phyloP scores from a whole-genome alignment of 2,329 filamentous ascomycete genomes.

The Setomelanomma holmii region DNA sequence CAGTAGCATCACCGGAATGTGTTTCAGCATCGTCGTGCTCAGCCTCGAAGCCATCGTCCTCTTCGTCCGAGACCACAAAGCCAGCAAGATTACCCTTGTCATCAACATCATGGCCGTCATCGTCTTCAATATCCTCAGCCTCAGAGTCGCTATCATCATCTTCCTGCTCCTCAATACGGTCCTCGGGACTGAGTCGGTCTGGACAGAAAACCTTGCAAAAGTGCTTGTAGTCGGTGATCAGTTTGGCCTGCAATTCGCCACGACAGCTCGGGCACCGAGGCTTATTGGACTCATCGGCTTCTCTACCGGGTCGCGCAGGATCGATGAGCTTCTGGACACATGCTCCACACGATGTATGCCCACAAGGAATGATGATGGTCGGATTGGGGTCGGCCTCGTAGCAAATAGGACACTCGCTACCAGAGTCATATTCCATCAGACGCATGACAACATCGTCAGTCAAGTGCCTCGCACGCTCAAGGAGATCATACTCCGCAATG shows the following conservation, averaged over 20 bases:
- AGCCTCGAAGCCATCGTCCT: slow-evolving; percentile 19
- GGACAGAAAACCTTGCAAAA: slow-evolving; percentile 78
- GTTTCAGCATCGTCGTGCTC: slow-evolving; percentile 5
- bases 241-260: slow-evolving; percentile 68
- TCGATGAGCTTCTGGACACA: slow-evolving; percentile 76
- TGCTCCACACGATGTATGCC: slow-evolving; percentile 78
- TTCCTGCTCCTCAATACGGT: slow-evolving; percentile 26
- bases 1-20: slow-evolving; percentile 25
- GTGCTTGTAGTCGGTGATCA: slow-evolving; percentile 74
- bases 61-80: slow-evolving; percentile 64
- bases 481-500: slow-evolving; percentile 62
- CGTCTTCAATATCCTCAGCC: slow-evolving; percentile 46
- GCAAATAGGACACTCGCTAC: slow-evolving; percentile 86
- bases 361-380: slow-evolving; percentile 81
- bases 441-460: slow-evolving; percentile 68
- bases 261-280: slow-evolving; percentile 81
- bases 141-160: slow-evolving; percentile 50
- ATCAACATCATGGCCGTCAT: slow-evolving; percentile 55
- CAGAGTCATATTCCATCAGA: slow-evolving; percentile 64
- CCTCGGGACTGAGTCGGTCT: slow-evolving; percentile 51
- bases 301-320: slow-evolving; percentile 54
- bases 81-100: slow-evolving; percentile 52
- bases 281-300: slow-evolving; percentile 63
- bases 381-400: slow-evolving; percentile 78
- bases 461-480: slow-evolving; percentile 69